A percentile compares a stretch with the other conserved stretches of the same genome.
These are phyloP conservation scores for Helicostylum pulchrum DNA, from an alignment of 192 early-diverging fungal genomes.

Conservation along the genomic window DNA sequence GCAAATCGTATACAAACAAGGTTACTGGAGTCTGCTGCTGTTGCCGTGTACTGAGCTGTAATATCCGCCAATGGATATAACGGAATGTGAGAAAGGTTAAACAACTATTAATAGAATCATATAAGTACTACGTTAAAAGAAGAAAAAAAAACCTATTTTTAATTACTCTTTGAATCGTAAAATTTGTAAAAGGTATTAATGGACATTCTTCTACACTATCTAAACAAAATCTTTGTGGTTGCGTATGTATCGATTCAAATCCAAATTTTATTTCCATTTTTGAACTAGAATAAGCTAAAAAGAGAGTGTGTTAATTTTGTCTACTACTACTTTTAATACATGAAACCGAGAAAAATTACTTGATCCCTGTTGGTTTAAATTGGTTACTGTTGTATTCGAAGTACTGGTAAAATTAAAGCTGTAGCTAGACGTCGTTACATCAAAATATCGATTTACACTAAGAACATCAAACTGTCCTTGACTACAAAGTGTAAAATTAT, in stretches of 20 bases:
- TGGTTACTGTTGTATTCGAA: slow-evolving; percentile 2
- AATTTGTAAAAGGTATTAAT: neutral
- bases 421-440: slow-evolving; percentile 11
- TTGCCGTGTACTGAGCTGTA: slow-evolving; percentile 10
- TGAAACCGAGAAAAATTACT: too few relatives aligned
- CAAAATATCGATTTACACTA: slow-evolving; percentile 4
- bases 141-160: neutral
- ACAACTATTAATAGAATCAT: neutral
- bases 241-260: slow-evolving; percentile 7
- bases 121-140: neutral
- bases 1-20: slow-evolving; percentile 25
- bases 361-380: slow-evolving; percentile 10
- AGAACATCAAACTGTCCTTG: neutral
- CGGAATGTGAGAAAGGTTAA: slow-evolving; percentile 6
- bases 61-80: slow-evolving; percentile 31
- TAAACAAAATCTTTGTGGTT: neutral
- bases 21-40: neutral
- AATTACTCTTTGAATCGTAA: slow-evolving; percentile 9
- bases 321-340: too few relatives aligned
- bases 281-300: neutral
- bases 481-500: neutral
- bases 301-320: too few relatives aligned
- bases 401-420: slow-evolving; percentile 2
- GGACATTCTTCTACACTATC: slow-evolving; percentile 1
- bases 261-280: slow-evolving; percentile 11